Base-by-base conservation (phyloP, 2,329 filamentous ascomycete genomes). In the Tolypocladium amazonense region DNA sequence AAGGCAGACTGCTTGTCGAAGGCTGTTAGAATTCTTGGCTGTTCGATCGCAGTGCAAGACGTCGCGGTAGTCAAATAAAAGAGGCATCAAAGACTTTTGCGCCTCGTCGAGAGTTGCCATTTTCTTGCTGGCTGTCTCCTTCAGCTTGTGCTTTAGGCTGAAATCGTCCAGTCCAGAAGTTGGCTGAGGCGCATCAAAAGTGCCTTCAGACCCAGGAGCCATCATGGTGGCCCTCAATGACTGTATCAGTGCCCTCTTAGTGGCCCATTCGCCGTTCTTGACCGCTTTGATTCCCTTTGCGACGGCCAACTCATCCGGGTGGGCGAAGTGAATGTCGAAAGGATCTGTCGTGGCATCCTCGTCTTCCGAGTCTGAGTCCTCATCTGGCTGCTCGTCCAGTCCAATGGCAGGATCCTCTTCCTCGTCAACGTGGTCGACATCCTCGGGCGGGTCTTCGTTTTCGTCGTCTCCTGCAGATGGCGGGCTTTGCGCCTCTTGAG, bases 1-100 rank as follows among this genome's bases (percentile, higher is more conserved):
- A 1, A 97, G 78, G 66, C 89, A 91, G 20, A 86, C 80, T 57
- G 96, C 76, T 47, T 87, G 84, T 57, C 91, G 85, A 56, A 97
- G 71, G 5, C 79, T 81, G 27, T 82, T 77, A 0, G 89, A 83
- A 69, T 93, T 94, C 20, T 80, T 76, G 1, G 86, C 74, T 0
- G 83, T 90, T 52, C 93, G 82, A 58, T 86, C 85, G 59, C 88
- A 90, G 68, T 89, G 89, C 1, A 97, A 74, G 1, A 96, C 66
- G 69, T 97, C 93, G 59, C 85, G 83, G 69, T 97, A 96, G 65
- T 86, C 85, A 71, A 95, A 96, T 1, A 96, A 77, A 12, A 88
- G 79, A 0, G 88, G 83, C 2, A 88, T 85, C 43, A 97, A 68
- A 1, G 81, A 78, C 65, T 86, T 82, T 67, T 91, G 86, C 0